Evolutionary conservation across 768 basidiomycete species (phyloP).

Genomic region (Kondoa subrosea): DNA sequence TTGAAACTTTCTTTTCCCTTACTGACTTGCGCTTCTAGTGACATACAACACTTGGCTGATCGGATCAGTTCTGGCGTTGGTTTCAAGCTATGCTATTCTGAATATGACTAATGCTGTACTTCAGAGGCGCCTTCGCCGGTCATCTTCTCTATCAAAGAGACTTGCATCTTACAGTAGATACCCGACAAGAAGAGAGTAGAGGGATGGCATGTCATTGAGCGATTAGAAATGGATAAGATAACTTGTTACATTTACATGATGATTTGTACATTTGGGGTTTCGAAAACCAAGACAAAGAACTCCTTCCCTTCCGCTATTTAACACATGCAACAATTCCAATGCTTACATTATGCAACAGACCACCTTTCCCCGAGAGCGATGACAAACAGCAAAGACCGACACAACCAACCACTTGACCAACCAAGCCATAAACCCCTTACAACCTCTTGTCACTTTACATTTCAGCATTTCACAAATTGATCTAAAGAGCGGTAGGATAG

Average conservation of each 20-base stretch:
- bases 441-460: not conserved
- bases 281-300: not conserved
- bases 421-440: no score
- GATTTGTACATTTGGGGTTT: not conserved
- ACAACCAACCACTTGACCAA: no score
- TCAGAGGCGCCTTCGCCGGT: conserved; percentile 5
- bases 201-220: conserved; percentile 2
- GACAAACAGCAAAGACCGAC: not conserved
- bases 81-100: not conserved
- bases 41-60: conserved; percentile 7
- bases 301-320: not conserved
- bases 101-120: not conserved
- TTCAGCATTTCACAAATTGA: not conserved
- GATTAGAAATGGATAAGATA: not conserved
- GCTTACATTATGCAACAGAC: not conserved
- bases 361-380: not conserved
- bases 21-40: not conserved
- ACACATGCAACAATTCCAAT: not conserved
- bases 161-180: not conserved
- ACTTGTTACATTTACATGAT: not conserved
- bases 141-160: not conserved
- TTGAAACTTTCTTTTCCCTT: not conserved
- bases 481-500: conserved; percentile 3
- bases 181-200: not conserved
- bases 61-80: not conserved